Evolutionary conservation across 768 basidiomycete genomes (phyloP).

Genomic region (Naganishia vishniacii): DNA sequence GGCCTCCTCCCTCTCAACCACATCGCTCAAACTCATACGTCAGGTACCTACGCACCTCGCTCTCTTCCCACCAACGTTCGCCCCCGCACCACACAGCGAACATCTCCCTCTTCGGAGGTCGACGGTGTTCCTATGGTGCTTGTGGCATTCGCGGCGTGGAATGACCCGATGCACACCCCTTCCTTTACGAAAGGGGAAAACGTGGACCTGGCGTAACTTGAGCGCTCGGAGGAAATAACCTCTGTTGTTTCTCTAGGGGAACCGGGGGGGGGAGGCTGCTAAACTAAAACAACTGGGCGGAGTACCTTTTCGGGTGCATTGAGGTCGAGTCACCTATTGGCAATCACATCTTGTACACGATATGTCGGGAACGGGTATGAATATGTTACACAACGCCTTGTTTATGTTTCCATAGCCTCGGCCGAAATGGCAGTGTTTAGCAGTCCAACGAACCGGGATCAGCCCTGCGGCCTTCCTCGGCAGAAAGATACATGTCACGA

Average conservation of each 20-base stretch:
- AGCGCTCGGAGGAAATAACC: constrained; percentile 13
- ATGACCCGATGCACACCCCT: not conserved
- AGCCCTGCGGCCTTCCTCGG: too few species aligned
- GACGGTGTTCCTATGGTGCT: constrained; percentile 16
- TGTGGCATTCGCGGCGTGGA: not conserved
- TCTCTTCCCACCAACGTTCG: not conserved
- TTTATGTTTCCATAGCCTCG: too few species aligned
- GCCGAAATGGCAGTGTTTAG: too few species aligned
- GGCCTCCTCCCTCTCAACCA: constrained; percentile 26
- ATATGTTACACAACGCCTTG: not conserved
- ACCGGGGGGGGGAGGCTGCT: constrained; percentile 25
- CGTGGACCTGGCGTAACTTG: constrained; percentile 8
- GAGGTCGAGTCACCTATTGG: constrained; percentile 32
- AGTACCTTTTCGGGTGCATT: constrained; percentile 24
- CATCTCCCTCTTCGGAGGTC: constrained; percentile 11
- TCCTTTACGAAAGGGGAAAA: not conserved
- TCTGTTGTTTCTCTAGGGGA: not conserved
- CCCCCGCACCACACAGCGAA: not conserved
- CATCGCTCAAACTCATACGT: constrained; percentile 47
- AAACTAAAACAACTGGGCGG: constrained; percentile 34
- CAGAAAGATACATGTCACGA: not conserved
- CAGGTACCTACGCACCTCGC: constrained; percentile 36
- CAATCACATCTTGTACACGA: constrained; percentile 22
- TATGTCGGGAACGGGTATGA: not conserved
- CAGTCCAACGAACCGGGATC: too few species aligned